A percentile compares a stretch with the other conserved stretches of the same genome.
Conservation (phyloP, 2,329 filamentous ascomycete genomes). For the Calonectria honghensis region DNA sequence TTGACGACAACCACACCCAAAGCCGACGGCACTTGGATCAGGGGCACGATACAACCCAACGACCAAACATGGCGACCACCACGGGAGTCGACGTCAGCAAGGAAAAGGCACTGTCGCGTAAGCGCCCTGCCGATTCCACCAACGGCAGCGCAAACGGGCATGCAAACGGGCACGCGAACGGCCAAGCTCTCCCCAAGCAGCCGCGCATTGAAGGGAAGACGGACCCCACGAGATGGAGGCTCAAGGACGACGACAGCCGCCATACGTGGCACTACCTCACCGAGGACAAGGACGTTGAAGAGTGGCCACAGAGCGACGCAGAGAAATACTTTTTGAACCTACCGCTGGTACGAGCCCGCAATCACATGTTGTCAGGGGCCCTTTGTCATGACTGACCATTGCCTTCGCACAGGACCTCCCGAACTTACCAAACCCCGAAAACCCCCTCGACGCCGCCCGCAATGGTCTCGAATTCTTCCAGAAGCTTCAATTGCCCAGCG, state of each 20-base stretch:
- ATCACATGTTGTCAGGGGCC: neutral
- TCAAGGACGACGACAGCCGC: constrained; percentile 87
- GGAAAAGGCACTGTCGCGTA: constrained; percentile 60
- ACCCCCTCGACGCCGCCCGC: constrained; percentile 83
- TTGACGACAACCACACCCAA: constrained; percentile 4
- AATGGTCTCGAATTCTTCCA: constrained; percentile 95
- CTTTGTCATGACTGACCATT: constrained; percentile 23
- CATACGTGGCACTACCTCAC: constrained; percentile 97
- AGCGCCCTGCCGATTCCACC: constrained; percentile 64
- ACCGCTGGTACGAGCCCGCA: constrained; percentile 76
- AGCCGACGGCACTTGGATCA: constrained; percentile 7
- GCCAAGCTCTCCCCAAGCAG: constrained; percentile 63
- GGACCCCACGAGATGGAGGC: constrained; percentile 88
- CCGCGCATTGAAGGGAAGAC: constrained; percentile 76
- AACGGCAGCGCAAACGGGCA: constrained; percentile 64
- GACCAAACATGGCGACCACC: constrained; percentile 54
- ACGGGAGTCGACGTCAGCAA: constrained; percentile 56
- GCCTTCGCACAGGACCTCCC: constrained; percentile 78
- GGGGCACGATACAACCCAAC: constrained; percentile 14
- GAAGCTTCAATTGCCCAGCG: constrained; percentile 88
- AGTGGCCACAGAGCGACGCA: constrained; percentile 91
- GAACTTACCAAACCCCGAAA: constrained; percentile 80
- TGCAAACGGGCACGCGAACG: constrained; percentile 63
- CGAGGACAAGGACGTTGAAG: constrained; percentile 79
- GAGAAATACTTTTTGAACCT: constrained; percentile 93